Conservation (phyloP, 441 rosid genomes). For the Erysimum cheiri region DNA sequence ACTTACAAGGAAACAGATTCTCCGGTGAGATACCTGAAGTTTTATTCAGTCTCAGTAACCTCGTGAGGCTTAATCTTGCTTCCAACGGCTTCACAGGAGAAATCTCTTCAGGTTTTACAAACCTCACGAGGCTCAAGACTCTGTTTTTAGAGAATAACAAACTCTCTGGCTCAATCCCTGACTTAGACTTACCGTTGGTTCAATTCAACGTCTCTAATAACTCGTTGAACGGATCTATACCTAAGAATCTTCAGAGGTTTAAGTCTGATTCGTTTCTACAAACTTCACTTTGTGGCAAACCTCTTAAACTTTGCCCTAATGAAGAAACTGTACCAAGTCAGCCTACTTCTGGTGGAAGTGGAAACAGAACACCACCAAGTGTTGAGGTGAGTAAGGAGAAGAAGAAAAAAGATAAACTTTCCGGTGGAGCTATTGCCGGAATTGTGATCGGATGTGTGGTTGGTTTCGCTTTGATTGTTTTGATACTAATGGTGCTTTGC, state of each 20-base stretch:
- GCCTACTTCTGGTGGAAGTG: slow-evolving; percentile 53
- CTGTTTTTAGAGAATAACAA: slow-evolving; percentile 70
- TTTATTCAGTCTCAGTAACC: slow-evolving; percentile 61
- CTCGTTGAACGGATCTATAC: slow-evolving; percentile 79
- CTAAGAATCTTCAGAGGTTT: slow-evolving; percentile 51
- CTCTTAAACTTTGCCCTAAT: slow-evolving; percentile 51
- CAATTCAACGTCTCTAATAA: slow-evolving; percentile 89
- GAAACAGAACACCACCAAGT: slow-evolving; percentile 38
- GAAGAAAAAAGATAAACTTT: slow-evolving; percentile 51
- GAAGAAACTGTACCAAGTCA: slow-evolving; percentile 57
- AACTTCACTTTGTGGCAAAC: slow-evolving; percentile 80
- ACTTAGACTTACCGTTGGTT: slow-evolving; percentile 52
- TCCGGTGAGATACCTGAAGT: slow-evolving; percentile 82
- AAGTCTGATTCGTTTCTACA: slow-evolving; percentile 62
- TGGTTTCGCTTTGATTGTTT: slow-evolving; percentile 57
- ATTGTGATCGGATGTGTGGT: slow-evolving; percentile 80
- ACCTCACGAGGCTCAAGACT: slow-evolving; percentile 72
- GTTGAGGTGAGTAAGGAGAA: slow-evolving; percentile 27
- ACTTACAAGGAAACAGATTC: slow-evolving; percentile 77
- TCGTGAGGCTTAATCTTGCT: slow-evolving; percentile 66
- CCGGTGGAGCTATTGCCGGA: slow-evolving; percentile 91
- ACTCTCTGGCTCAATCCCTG: slow-evolving; percentile 69
- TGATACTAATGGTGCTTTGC: slow-evolving; percentile 63
- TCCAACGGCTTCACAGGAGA: slow-evolving; percentile 63
- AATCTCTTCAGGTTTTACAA: slow-evolving; percentile 58